Conservation (phyloP, 805 yeast genomes). For the Komagataella phaffii region DNA sequence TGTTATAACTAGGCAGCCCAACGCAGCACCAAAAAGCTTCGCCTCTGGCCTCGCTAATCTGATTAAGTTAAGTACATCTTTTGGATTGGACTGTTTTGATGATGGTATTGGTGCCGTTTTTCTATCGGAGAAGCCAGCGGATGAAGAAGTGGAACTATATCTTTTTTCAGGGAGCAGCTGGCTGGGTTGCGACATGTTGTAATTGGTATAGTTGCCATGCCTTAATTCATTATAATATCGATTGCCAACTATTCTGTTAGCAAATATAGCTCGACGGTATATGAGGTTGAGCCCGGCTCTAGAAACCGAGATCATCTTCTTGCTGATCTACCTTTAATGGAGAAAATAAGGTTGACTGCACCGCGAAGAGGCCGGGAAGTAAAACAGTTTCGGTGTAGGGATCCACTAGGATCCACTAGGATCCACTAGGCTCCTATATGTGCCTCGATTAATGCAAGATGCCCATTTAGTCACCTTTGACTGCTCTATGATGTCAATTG, state of each 20-base stretch:
- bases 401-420: neutral
- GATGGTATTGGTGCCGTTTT: neutral
- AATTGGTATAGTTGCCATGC: neutral
- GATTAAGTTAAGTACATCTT: slow-evolving; percentile 34
- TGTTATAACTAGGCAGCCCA: slow-evolving; percentile 49
- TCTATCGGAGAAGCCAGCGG: neutral
- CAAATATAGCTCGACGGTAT: neutral
- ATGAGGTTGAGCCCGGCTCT: neutral
- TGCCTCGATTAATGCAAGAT: neutral
- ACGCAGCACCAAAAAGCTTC: slow-evolving; percentile 43
- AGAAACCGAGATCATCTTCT: neutral
- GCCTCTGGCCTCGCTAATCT: slow-evolving; percentile 45
- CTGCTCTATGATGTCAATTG: no score
- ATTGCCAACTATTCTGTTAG: neutral
- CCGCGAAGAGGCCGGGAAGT: neutral
- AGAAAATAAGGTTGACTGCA: neutral
- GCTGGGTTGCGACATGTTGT: neutral
- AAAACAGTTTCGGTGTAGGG: neutral
- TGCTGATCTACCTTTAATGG: neutral
- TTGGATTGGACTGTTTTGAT: neutral
- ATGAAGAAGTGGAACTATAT: neutral
- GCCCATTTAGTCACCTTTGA: neutral
- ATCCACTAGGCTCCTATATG: neutral
- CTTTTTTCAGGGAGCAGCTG: neutral
- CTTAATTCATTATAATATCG: neutral